Conservation (phyloP, 345 rosid species). For the Cardiospermum halicacabum region DNA sequence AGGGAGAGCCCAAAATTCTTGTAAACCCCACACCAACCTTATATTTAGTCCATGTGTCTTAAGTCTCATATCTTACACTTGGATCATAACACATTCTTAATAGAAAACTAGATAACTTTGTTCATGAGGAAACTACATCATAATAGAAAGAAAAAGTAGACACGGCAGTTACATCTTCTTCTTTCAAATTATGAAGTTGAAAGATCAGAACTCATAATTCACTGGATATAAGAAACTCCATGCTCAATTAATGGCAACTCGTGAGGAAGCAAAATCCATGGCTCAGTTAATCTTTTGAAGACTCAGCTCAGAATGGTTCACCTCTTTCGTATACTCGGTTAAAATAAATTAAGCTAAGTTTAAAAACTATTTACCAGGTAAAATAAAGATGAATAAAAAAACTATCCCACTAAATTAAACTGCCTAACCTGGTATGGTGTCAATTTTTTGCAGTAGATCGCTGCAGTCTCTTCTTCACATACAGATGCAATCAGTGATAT, state of each 20-base stretch:
- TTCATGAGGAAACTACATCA: neutral
- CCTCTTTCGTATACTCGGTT: too few species aligned
- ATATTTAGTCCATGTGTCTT: too few species aligned
- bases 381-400: neutral
- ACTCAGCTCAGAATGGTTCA: neutral
- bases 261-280: neutral
- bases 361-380: neutral
- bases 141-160: neutral
- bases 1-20: too few species aligned
- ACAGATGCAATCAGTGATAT: constrained; percentile 55
- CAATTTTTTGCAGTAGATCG: constrained; percentile 60
- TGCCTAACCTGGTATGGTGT: constrained; percentile 68
- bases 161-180: neutral
- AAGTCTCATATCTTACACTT: too few species aligned
- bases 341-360: constrained; percentile 8
- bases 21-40: too few species aligned
- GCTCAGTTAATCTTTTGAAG: neutral
- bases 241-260: neutral
- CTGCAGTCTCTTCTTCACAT: constrained; percentile 57
- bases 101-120: neutral
- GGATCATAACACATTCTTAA: too few species aligned
- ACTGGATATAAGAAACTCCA: neutral
- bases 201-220: neutral
- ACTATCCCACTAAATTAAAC: constrained; percentile 6
- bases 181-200: neutral